Conservation (phyloP, 2,329 filamentous ascomycete genomes). For the Exserohilum rostratum region DNA sequence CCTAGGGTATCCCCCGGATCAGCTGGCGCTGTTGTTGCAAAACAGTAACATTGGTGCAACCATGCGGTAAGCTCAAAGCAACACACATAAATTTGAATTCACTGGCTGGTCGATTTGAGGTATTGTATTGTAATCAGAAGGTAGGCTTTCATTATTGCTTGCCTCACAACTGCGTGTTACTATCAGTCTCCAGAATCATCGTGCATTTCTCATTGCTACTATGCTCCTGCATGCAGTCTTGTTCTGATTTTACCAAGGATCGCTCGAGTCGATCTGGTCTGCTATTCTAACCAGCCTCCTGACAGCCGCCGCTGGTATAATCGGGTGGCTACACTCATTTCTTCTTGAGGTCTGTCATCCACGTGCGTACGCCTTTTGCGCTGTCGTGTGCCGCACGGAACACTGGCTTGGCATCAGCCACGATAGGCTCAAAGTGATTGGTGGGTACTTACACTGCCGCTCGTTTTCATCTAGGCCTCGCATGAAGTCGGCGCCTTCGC, state of each 20-base stretch:
- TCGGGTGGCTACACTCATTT: conserved; percentile 34
- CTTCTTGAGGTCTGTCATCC: conserved; percentile 52
- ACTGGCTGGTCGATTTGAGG: conserved; percentile 20
- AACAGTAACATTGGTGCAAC: conserved; percentile 45
- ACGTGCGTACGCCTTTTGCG: conserved; percentile 53
- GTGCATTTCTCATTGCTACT: not conserved
- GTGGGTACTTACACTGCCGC: conserved; percentile 61
- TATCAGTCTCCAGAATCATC: conserved; percentile 1
- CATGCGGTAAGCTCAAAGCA: conserved; percentile 25
- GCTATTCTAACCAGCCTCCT: not conserved
- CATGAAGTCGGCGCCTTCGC: conserved; percentile 78
- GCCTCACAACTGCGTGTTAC: conserved; percentile 9
- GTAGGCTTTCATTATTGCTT: conserved; percentile 29
- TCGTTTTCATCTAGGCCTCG: conserved; percentile 90
- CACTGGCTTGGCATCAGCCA: conserved; percentile 40
- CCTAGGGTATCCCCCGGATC: conserved; percentile 71
- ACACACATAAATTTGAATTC: conserved; percentile 13
- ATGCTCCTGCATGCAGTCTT: conserved; percentile 1
- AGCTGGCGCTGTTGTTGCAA: conserved; percentile 43
- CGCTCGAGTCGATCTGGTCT: not conserved
- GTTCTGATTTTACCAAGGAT: not conserved
- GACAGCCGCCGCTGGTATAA: no score
- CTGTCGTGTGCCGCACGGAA: conserved; percentile 58
- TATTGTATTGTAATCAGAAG: conserved; percentile 36
- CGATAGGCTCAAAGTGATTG: not conserved